Evolutionary conservation across 371 early-diverging fungal genomes (phyloP).

Genomic region (Rhizopus sp.): DNA sequence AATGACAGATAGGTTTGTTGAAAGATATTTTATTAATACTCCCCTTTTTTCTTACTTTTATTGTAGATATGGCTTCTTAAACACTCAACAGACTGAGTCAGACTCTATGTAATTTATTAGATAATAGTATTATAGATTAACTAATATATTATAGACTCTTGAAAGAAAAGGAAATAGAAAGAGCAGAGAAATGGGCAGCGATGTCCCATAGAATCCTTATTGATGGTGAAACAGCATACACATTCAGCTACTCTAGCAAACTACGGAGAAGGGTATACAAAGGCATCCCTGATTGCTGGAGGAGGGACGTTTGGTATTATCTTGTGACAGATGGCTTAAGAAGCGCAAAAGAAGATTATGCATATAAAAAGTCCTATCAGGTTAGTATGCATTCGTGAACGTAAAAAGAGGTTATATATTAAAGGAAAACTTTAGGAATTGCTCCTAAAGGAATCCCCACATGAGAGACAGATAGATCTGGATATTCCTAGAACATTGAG

Average conservation of each 20-base stretch:
- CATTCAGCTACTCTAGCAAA: constrained; percentile 44
- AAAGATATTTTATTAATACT: not conserved
- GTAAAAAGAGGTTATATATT: not conserved
- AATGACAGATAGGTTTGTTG: constrained; percentile 45
- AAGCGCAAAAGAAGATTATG: constrained; percentile 15
- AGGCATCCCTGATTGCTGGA: constrained; percentile 71
- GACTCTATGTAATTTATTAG: constrained; percentile 13
- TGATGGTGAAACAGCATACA: constrained; percentile 40
- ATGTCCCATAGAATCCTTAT: constrained; percentile 49
- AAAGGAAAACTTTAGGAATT: constrained; percentile 13
- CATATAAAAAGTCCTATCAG: constrained; percentile 23
- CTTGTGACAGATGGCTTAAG: constrained; percentile 24
- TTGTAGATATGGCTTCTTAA: constrained; percentile 50
- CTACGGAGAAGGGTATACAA: constrained; percentile 59
- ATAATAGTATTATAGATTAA: no score
- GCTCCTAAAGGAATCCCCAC: constrained; percentile 19
- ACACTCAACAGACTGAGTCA: constrained; percentile 15
- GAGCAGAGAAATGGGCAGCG: constrained; percentile 57
- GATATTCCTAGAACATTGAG: constrained; percentile 67
- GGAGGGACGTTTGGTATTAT: constrained; percentile 59
- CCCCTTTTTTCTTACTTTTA: not conserved
- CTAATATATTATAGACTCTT: constrained; percentile 8
- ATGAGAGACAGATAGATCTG: constrained; percentile 69
- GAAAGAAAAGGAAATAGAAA: constrained; percentile 40
- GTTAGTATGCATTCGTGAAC: constrained; percentile 4